Base-by-base conservation (phyloP, 148 eudicot species). In the Dysphania ambrosioides region DNA sequence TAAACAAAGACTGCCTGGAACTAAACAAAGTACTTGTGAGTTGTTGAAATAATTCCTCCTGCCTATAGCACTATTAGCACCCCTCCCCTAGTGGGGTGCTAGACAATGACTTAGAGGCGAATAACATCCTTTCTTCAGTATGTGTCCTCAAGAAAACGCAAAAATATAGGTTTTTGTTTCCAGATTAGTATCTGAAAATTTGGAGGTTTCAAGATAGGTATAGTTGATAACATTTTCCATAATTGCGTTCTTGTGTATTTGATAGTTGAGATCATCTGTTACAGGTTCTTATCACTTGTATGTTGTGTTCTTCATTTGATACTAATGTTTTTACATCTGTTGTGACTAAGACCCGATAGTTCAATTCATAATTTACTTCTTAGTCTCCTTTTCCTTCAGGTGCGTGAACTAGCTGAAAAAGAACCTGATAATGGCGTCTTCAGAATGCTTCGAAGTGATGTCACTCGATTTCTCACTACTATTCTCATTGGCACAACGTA, bases 401-500 rank as follows among this genome's bases (percentile, higher is more conserved):
- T 94, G 70, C 89, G 98, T 15, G 98, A 94, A 79, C 79, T 94
- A 85, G 98, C 98, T 77, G 98, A 94, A 38, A 94, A 91, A 81
- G 98, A 94, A 82, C 82, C 98, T 57, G 97, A 90, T 38, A 81
- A 89, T 81, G 93, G 91, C 30, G 96, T 94, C 72, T 91, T 94
- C 83, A 91, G 80, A 86, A 88, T 91, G 97, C 95, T 94, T 34
- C 87, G 93, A 57, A 90, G 87, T 71, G 98, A 94, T 78, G 97
- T 94, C 51, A 91, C 98, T 16, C 89, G 98, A 68, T 94, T 94
- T 66, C 86, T 94, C 68, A 94, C 98, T 59, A 94, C 98, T 71
- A 94, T 94, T 76, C 96, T 94, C 62, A 94, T 94, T 70, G 98
- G 98, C 84, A 94, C 98, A 70, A 94, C 98, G 97, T 94, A 94